Evolutionary conservation across 2,329 filamentous ascomycete species (phyloP), one percentile per base, ranked within the genome.

Genomic region (Cladosporium austrohemisphaericum): DNA sequence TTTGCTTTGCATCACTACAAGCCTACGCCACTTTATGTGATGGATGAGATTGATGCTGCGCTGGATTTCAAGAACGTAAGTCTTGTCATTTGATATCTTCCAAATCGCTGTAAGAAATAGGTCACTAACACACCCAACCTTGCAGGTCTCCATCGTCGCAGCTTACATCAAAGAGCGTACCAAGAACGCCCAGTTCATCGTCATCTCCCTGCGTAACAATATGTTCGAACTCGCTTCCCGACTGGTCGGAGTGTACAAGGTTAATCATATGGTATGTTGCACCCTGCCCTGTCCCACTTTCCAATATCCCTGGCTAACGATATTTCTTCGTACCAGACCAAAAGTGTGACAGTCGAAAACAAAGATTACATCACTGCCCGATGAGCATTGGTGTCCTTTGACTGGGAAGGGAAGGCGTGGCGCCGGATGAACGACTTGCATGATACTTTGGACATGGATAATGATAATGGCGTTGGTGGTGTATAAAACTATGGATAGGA

Each of bases 161-260:
- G 93, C 90, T 62, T 98, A 98, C 69, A 98, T 98, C 78, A 97
- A 96, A 74, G 93, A 98, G 74, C 80, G 93, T 48, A 98, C 93
- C 53, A 97, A 96, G 78, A 98, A 98, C 71, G 94, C 93, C 1
- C 93, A 98, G 67, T 98, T 98, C 68, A 93, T 98, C 60, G 93
- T 98, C 64, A 98, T 98, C 65, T 96, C 90, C 13, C 76, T 98
- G 62, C 80, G 93, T 63, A 98, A 98, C 72, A 98, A 98, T 76
- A 98, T 98, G 93, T 98, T 98, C 70, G 93, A 98, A 76, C 82
- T 98, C 55, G 92, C 94, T n/a, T 83, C 89, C 51, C 81, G 94
- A 49, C 79, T 98, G 52, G 90, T 98, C 11, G 94, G 94, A 59
- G 93, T 98, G 49, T 98, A 98, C 77, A 98, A 98, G 77, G 93